phyloP scores from a whole-genome alignment of 2,329 filamentous ascomycete genomes.

The Xylaria sp. region DNA sequence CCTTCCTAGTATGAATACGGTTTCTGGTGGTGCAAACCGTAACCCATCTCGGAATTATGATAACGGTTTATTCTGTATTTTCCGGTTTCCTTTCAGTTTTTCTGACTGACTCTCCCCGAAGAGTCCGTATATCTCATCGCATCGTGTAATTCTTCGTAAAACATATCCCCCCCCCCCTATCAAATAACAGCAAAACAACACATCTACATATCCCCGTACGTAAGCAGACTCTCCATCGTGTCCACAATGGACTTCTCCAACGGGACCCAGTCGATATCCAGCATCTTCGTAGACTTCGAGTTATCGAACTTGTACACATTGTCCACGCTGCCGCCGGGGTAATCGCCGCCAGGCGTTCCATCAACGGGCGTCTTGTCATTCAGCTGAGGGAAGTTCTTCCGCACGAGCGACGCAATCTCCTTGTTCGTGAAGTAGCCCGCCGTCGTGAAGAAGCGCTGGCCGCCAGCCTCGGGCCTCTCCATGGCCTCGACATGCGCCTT shows the following conservation, averaged over 20 bases:
- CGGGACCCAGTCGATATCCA: slow-evolving; percentile 58
- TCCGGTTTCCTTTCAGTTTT: no score
- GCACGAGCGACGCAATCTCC: slow-evolving; percentile 40
- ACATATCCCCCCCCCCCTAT: no score
- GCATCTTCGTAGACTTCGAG: slow-evolving; percentile 49
- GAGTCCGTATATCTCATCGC: no score
- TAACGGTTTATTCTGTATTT: no score
- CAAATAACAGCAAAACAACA: neutral
- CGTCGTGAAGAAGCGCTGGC: slow-evolving; percentile 47
- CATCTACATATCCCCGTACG: slow-evolving; percentile 27
- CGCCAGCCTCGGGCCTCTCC: slow-evolving; percentile 43
- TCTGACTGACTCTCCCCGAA: no score
- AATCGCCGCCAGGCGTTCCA: slow-evolving; percentile 41
- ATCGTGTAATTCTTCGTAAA: no score
- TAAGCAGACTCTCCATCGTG: slow-evolving; percentile 58
- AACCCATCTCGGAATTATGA: no score
- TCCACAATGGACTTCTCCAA: slow-evolving; percentile 60
- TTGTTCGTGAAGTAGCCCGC: slow-evolving; percentile 44
- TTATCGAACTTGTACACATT: slow-evolving; percentile 53
- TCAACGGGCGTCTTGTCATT: slow-evolving; percentile 42
- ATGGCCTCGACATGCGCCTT: slow-evolving; percentile 48
- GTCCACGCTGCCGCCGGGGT: slow-evolving; percentile 28
- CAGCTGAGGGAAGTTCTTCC: slow-evolving; percentile 47
- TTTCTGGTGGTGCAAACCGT: no score
- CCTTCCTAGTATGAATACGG: no score